Percentiles rank a stretch among this genome's conserved stretches.
Evolutionary conservation across 208 protist species (phyloP).

Genomic region (Acanthamoeba triangularis): DNA sequence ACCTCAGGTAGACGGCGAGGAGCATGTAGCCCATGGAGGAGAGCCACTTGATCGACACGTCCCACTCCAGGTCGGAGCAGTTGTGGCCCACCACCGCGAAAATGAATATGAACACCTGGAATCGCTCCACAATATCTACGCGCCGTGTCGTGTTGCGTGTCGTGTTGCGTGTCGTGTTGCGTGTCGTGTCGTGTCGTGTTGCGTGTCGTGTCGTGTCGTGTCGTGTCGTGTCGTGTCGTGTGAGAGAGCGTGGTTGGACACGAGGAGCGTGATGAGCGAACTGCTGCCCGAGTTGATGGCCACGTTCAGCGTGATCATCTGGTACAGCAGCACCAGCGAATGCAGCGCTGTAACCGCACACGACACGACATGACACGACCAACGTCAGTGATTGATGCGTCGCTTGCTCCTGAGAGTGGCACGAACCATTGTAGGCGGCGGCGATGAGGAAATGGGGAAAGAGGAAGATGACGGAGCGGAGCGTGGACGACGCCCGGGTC

Average conservation of each 20-base stretch:
- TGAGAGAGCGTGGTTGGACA: conserved; percentile 93
- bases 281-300: conserved; percentile 95
- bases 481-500: background rate
- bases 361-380: too few species aligned
- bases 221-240: too few species aligned
- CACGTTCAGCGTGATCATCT: conserved; percentile 96
- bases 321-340: conserved; percentile 91
- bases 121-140: conserved; percentile 94
- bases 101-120: conserved; percentile 93
- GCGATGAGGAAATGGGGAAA: conserved; percentile 26
- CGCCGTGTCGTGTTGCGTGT: background rate
- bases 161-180: too few species aligned
- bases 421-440: background rate
- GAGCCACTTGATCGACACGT: conserved; percentile 61
- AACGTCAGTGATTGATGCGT: too few species aligned
- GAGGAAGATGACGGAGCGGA: background rate
- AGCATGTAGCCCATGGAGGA: conserved; percentile 43
- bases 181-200: too few species aligned
- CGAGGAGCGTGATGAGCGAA: conserved; percentile 94
- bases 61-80: conserved; percentile 82
- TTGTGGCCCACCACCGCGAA: conserved; percentile 92
- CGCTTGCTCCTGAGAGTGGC: background rate
- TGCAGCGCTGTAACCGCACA: conserved; percentile 92
- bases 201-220: too few species aligned
- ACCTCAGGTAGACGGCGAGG: conserved; percentile 9